Evolutionary conservation across 139 green algal genomes (phyloP), one percentile per base, ranked within the genome.

Genomic region (Chlamydomonas urium): DNA sequence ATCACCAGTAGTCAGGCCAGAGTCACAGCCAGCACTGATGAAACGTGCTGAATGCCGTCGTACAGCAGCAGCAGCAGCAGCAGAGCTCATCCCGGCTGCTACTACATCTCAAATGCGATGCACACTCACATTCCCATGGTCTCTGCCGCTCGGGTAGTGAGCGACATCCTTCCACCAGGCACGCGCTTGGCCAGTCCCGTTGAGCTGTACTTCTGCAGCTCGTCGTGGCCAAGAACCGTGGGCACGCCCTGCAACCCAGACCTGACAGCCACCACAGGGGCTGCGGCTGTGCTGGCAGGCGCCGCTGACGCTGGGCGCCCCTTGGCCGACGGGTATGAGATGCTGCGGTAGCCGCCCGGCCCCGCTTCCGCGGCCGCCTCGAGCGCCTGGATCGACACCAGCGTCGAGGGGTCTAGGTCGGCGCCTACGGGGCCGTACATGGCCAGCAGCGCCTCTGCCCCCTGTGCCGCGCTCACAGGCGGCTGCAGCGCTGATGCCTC

Each of bases 161-260:
- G 32, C 2, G 38, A 24, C 31, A 81, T 74, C 0, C 57, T 24
- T 19, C 69, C 75, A 6, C 75, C 75, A 3, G 38, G 61, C 17
- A 81, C 53, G 4, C 61, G 29, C 26, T 62, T 71, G 4, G 69
- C 69, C 29, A 81, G 37, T 4, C 75, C 75, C 34, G 75, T 19
- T 2, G 62, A 74, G 0, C 31, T 35, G 48, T 67, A 75, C 21
- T 63, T n/a, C 23, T 69, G 36, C 31, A 67, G 31, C 21, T 66
- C 48, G 24, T 69, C 63, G 1, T 60, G 69, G 8, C 56, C 75
- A 8, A 81, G 47, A n/a, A n/a, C n/a, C n/a, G n/a, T n/a, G n/a
- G n/a, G n/a, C n/a, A n/a, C n/a, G n/a, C n/a, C n/a, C n/a, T n/a
- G n/a, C n/a, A n/a, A n/a, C n/a, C n/a, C n/a, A n/a, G 38, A 29